A percentile compares a stretch with the other conserved stretches of the same genome.
Evolutionary conservation across 164 flowering plant species (phyloP).

Genomic region (Vitis riparia): DNA sequence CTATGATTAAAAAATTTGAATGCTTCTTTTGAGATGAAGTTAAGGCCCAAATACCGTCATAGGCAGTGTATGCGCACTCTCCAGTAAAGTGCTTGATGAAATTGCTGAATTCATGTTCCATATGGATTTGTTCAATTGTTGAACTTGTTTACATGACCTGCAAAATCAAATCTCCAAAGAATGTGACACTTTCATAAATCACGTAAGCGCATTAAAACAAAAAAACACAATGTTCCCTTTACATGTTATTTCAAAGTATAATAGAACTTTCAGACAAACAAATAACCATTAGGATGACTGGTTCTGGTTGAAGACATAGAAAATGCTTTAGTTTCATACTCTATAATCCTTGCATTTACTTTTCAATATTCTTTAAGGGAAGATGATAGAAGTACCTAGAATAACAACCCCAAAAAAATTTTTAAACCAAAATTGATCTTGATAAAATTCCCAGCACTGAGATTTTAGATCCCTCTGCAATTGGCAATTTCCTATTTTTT

Average conservation of each 20-base stretch:
- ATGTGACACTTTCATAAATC: neutral
- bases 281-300: neutral
- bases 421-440: no score
- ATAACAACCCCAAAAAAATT: no score
- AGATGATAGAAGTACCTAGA: no score
- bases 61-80: conserved; percentile 59
- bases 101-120: conserved; percentile 75
- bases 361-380: no score
- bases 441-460: no score
- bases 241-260: neutral
- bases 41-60: conserved; percentile 36
- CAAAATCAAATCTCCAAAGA: conserved; percentile 19
- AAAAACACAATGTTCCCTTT: neutral
- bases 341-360: no score
- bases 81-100: conserved; percentile 75
- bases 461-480: no score
- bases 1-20: no score
- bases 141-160: conserved; percentile 83
- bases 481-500: no score
- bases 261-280: neutral
- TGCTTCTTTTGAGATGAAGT: no score
- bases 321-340: no score
- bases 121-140: conserved; percentile 72
- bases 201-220: neutral
- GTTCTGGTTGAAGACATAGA: neutral